Evolutionary conservation across 345 rosid species (phyloP).

Genomic region (Corchorus olitorius): DNA sequence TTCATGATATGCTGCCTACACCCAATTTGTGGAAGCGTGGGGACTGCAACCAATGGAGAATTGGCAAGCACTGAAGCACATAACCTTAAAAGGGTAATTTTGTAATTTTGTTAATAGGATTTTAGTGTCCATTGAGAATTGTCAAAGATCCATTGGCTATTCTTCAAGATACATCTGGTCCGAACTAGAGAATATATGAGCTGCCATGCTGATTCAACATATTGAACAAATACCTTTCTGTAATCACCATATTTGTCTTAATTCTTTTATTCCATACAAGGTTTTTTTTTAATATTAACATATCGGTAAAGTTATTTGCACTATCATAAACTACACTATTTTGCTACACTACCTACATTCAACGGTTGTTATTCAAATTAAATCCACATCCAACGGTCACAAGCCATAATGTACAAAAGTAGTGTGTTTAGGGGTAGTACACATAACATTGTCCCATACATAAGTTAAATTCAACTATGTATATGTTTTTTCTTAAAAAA

Average conservation of each 20-base stretch:
- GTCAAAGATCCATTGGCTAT: conserved; percentile 1
- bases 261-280: not conserved
- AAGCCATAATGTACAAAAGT: no score
- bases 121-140: not conserved
- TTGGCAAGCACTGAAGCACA: no score
- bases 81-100: not conserved
- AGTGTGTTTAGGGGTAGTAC: no score
- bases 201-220: not conserved
- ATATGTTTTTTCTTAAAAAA: not conserved
- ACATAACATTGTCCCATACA: no score
- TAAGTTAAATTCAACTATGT: not conserved
- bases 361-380: no score
- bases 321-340: no score
- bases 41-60: conserved; percentile 11
- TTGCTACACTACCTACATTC: no score
- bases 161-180: not conserved
- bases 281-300: no score
- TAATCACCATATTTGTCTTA: not conserved
- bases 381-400: no score
- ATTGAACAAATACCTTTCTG: not conserved
- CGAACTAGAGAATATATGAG: not conserved
- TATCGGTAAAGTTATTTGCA: no score
- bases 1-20: not conserved
- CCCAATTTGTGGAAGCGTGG: conserved; percentile 7
- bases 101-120: not conserved